Evolutionary conservation across 73 alveolate species (phyloP), one percentile per base, ranked within the genome.

Genomic region (Urostyla sp.): DNA sequence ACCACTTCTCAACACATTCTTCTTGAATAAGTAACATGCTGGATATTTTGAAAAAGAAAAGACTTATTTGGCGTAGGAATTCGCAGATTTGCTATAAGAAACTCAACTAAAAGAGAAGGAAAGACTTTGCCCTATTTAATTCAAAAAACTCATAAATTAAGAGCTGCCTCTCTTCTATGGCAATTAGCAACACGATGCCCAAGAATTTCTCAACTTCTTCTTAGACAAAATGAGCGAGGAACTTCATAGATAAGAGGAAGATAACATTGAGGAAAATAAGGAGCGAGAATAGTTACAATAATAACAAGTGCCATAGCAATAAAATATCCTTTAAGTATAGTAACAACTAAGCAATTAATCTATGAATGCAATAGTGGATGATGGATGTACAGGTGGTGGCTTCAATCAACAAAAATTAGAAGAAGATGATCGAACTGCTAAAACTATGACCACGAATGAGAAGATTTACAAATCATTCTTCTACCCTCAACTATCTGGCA

Each of bases 171-270:
- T 73, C 51, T 88, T 88, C 53, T 27, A 35, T 0, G 95, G 95
- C 0, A 67, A 51, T 55, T 82, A 76, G 34, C 72, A 88, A 57
- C 90, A 84, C 20, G 95, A 88, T 49, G 32, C 92, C 28, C 77
- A 88, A 49, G 95, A 88, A 58, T 88, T 88, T 43, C 80, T 88
- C 27, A 52, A 84, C 20, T 69, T 88, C 78, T 56, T 88, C 54
- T 40, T 88, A n/a, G 90, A 88, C 40, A 88, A 88, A 83, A n/a
- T 88, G 13, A 80, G 84, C 60, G 95, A 88, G 40, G 89, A 74
- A 38, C 40, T 88, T 2, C 80, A 88, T 40, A 23, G 92, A 58
- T 45, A 43, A 26, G 61, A 74, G 20, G 69, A 69, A 20, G 69
- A 48, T 44, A 69, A 69, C 7, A 60, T 43, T 3, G 79, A 63